Conservation (phyloP, 2,329 filamentous ascomycete genomes). For the Ramularia endophylla region DNA sequence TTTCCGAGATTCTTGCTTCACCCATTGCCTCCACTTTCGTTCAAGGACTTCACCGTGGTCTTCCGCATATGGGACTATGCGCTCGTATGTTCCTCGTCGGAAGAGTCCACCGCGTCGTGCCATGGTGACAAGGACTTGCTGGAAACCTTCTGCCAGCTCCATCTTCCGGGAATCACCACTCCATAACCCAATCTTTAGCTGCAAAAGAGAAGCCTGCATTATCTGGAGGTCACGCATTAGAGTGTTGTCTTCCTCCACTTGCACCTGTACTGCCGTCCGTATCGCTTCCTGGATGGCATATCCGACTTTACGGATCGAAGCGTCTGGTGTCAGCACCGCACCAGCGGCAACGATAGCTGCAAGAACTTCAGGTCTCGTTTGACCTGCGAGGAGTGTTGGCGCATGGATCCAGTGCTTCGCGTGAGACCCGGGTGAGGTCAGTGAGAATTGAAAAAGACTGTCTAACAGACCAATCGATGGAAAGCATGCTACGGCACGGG, state of each 20-base stretch:
- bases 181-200: conserved; percentile 52
- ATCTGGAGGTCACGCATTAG: conserved; percentile 48
- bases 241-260: conserved; percentile 47
- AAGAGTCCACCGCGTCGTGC: conserved; percentile 54
- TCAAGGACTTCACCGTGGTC: conserved; percentile 55
- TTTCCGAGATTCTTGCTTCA: conserved; percentile 60
- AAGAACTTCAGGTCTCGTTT: conserved; percentile 54
- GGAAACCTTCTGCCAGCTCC: conserved; percentile 54
- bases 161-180: conserved; percentile 55
- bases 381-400: conserved; percentile 52
- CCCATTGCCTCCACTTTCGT: conserved; percentile 61
- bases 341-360: conserved; percentile 57
- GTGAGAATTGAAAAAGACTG: conserved; percentile 55
- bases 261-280: conserved; percentile 32
- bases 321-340: conserved; percentile 52
- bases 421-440: conserved; percentile 52
- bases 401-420: conserved; percentile 58
- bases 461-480: conserved; percentile 57
- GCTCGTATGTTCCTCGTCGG: conserved; percentile 39
- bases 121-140: conserved; percentile 49
- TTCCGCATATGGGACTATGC: conserved; percentile 45
- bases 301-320: conserved; percentile 56
- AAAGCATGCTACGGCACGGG: conserved; percentile 54
- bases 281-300: conserved; percentile 47
- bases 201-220: conserved; percentile 46